These are phyloP conservation scores for Tulasnella sp. DNA, from an alignment of 768 basidiomycete species.

Conservation along the genomic window DNA sequence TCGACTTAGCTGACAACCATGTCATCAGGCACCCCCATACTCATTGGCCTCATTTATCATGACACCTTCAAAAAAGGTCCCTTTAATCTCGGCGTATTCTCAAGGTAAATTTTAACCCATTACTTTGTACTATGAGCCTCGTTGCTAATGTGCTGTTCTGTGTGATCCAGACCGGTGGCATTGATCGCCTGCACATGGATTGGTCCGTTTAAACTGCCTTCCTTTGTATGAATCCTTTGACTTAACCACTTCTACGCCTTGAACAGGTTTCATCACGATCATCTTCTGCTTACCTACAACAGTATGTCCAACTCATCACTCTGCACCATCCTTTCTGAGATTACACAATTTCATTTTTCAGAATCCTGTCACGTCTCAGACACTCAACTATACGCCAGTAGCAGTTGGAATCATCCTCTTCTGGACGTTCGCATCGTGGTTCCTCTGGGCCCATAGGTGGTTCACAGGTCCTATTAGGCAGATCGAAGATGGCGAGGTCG, in stretches of 20 bases:
- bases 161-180: conserved; percentile 53
- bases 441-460: conserved; percentile 40
- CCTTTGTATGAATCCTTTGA: no score
- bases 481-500: neutral
- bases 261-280: conserved; percentile 47
- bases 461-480: conserved; percentile 6
- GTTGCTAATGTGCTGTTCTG: no score
- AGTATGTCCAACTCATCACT: no score
- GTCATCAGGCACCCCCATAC: conserved; percentile 51
- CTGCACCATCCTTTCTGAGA: conserved; percentile 51
- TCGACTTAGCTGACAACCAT: neutral
- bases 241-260: no score
- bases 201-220: conserved; percentile 1
- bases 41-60: conserved; percentile 51
- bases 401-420: conserved; percentile 62
- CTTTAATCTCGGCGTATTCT: conserved; percentile 54
- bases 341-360: no score
- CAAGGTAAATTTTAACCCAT: no score
- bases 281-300: conserved; percentile 33
- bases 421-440: conserved; percentile 61
- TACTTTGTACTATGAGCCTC: no score
- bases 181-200: conserved; percentile 56
- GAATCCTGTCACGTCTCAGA: conserved; percentile 60
- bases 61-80: conserved; percentile 54
- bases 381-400: conserved; percentile 65